Conservation (phyloP, 108 stramenopile species). For the Cyclotella choctawhatcheeana region DNA sequence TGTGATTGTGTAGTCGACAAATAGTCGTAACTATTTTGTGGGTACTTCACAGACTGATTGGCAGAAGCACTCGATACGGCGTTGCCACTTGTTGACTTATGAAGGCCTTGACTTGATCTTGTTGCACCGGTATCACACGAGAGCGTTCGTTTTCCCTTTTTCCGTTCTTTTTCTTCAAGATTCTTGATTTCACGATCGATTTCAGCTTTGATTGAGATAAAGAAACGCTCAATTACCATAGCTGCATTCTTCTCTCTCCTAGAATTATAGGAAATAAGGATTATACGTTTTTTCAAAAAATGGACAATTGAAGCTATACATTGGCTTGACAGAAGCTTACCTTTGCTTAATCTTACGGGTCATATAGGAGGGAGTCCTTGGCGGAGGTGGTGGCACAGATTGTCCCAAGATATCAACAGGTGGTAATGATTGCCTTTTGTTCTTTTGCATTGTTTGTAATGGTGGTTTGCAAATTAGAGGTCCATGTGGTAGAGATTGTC, state of each 20-base stretch:
- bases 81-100: not conserved
- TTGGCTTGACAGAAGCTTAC: constrained; percentile 7
- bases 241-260: constrained; percentile 64
- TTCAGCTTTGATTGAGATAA: constrained; percentile 66
- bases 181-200: constrained; percentile 64
- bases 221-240: constrained; percentile 71
- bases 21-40: not conserved
- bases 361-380: not conserved
- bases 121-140: not conserved
- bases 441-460: no score
- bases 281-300: no score
- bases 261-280: constrained; percentile 12
- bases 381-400: not conserved
- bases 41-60: no score
- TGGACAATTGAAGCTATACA: not conserved
- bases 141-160: constrained; percentile 20
- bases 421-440: not conserved
- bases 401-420: not conserved
- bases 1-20: not conserved
- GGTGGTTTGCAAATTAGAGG: constrained; percentile 9
- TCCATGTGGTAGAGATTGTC: not conserved
- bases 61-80: no score
- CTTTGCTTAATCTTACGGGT: not conserved
- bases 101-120: not conserved
- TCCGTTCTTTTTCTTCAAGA: constrained; percentile 52